Conservation (phyloP, 2,329 filamentous ascomycete species). For the Aureobasidium sp. region DNA sequence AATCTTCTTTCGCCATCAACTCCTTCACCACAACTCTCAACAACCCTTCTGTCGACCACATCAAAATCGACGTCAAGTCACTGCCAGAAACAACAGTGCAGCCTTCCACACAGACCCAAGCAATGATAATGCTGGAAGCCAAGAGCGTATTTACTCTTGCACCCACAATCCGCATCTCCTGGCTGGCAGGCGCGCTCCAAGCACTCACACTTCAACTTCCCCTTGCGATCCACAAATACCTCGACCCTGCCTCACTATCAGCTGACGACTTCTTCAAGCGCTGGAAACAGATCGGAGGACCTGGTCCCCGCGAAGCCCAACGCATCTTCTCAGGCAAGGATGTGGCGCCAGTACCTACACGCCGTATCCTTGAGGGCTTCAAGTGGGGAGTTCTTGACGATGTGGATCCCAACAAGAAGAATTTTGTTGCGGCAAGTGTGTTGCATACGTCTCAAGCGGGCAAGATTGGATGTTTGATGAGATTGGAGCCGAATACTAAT, state of each 20-base stretch:
- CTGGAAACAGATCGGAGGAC: constrained; percentile 95
- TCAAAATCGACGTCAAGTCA: constrained; percentile 82
- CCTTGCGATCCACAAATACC: constrained; percentile 86
- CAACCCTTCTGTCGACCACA: constrained; percentile 57
- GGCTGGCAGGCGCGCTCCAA: constrained; percentile 87
- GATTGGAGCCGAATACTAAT: constrained; percentile 88
- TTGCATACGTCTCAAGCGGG: constrained; percentile 69
- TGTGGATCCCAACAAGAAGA: constrained; percentile 88
- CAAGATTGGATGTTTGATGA: constrained; percentile 89
- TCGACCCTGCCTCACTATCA: constrained; percentile 81
- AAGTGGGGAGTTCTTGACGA: constrained; percentile 78
- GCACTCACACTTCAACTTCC: constrained; percentile 87
- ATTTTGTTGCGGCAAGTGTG: constrained; percentile 86
- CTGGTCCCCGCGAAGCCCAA: constrained; percentile 72
- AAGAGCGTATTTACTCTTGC: constrained; percentile 73
- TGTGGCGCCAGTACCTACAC: constrained; percentile 64
- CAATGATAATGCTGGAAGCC: constrained; percentile 91
- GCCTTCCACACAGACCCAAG: constrained; percentile 72
- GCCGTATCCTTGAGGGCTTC: constrained; percentile 72
- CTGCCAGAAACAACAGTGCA: constrained; percentile 76
- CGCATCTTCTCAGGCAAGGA: constrained; percentile 67
- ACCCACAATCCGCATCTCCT: constrained; percentile 89
- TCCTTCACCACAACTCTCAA: constrained; percentile 95
- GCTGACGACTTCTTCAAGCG: constrained; percentile 97
- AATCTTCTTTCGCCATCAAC: constrained; percentile 67